These are phyloP conservation scores for Stachybotrys chartarum DNA, from an alignment of 2,329 filamentous ascomycete genomes.

Conservation along the genomic window DNA sequence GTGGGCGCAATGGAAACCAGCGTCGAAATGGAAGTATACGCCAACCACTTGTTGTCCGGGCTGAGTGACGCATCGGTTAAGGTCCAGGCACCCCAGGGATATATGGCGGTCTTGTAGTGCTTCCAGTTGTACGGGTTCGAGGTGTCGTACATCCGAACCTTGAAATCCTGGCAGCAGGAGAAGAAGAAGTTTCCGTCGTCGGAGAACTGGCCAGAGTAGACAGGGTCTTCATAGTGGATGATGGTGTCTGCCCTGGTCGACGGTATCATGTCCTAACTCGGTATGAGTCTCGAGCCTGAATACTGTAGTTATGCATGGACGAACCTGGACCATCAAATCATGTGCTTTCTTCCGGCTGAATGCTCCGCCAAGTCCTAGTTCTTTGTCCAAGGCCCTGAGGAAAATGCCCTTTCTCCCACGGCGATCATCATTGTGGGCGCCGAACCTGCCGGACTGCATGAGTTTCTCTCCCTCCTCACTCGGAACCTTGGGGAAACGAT, in stretches of 20 bases:
- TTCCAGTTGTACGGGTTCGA: constrained; percentile 93
- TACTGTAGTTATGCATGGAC: constrained; percentile 5
- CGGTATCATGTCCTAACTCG: constrained; percentile 63
- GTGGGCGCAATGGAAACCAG: constrained; percentile 82
- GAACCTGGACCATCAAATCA: constrained; percentile 61
- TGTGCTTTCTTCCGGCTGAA: constrained; percentile 54
- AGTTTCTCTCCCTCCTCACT: constrained; percentile 68
- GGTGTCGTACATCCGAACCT: constrained; percentile 94
- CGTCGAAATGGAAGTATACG: constrained; percentile 82
- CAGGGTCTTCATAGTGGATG: constrained; percentile 76
- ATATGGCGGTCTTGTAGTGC: constrained; percentile 85
- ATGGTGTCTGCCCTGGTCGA: constrained; percentile 73
- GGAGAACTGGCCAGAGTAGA: constrained; percentile 94
- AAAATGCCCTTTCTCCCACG: constrained; percentile 54
- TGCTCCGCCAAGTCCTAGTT: constrained; percentile 65
- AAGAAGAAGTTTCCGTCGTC: constrained; percentile 98
- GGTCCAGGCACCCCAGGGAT: constrained; percentile 88
- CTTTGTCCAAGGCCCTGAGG: constrained; percentile 69
- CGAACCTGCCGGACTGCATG: constrained; percentile 80
- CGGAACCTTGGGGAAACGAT: constrained; percentile 75
- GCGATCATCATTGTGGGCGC: constrained; percentile 52
- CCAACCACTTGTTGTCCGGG: constrained; percentile 85
- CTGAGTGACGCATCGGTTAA: constrained; percentile 89
- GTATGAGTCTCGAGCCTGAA: background rate
- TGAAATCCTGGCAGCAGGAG: constrained; percentile 84